These are phyloP conservation scores for Xylariales sp. DNA, from an alignment of 2,329 filamentous ascomycete genomes.

Conservation along the genomic window DNA sequence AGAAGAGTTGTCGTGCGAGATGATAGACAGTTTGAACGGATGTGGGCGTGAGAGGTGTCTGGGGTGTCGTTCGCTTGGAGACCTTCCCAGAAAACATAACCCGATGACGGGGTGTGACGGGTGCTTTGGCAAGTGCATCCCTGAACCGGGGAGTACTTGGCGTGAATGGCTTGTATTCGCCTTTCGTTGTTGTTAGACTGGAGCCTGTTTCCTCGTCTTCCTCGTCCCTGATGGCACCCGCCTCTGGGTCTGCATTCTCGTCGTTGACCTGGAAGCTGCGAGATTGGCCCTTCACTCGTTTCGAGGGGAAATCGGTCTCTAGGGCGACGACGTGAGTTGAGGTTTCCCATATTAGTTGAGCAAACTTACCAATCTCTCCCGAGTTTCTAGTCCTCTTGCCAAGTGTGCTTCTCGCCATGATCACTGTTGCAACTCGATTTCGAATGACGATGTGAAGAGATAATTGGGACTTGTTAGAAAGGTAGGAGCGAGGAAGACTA, in stretches of 20 bases:
- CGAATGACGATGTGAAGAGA: background rate
- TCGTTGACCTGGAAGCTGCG: constrained; percentile 49
- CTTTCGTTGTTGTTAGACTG: background rate
- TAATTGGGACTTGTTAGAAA: background rate
- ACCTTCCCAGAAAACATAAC: constrained; percentile 73
- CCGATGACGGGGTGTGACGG: constrained; percentile 77
- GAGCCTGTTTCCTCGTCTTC: constrained; percentile 36
- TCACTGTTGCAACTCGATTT: background rate
- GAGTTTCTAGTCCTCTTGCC: constrained; percentile 42
- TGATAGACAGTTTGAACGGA: constrained; percentile 76
- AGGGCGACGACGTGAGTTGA: constrained; percentile 14
- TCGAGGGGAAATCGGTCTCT: constrained; percentile 34
- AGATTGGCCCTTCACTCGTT: constrained; percentile 41
- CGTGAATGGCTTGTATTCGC: constrained; percentile 49
- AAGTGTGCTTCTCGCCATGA: constrained; percentile 7
- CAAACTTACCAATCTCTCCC: constrained; percentile 29
- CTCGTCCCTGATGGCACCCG: constrained; percentile 29
- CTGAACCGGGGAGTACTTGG: constrained; percentile 73
- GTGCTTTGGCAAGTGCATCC: constrained; percentile 68
- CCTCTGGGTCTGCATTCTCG: constrained; percentile 62
- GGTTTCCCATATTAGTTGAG: constrained; percentile 3
- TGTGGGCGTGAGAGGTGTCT: constrained; percentile 67
- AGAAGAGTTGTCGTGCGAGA: constrained; percentile 80
- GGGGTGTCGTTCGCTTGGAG: constrained; percentile 73
- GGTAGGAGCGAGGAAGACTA: too few relatives aligned